A percentile compares a stretch with the other conserved stretches of the same genome.
Evolutionary conservation across 768 basidiomycete species (phyloP).

Genomic region (Kondoa subrosea): DNA sequence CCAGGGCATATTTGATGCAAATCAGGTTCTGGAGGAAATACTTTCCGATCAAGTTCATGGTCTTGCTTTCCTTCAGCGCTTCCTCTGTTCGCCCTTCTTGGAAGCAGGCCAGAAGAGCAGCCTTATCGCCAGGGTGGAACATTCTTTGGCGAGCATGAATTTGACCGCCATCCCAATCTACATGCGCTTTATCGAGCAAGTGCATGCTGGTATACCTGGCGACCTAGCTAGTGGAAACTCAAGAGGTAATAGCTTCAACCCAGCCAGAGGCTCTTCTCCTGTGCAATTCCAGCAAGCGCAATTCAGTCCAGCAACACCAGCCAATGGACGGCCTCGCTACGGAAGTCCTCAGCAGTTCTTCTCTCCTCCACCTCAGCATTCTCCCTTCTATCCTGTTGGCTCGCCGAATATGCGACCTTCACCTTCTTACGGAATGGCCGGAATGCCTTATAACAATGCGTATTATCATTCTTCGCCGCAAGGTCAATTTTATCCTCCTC

Average conservation of each 20-base stretch:
- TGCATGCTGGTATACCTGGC: not conserved
- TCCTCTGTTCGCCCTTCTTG: not conserved
- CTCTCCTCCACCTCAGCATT: not conserved
- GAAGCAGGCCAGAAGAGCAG: not conserved
- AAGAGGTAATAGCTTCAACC: not conserved
- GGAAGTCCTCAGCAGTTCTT: not conserved
- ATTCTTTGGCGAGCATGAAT: not conserved
- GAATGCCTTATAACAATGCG: no score
- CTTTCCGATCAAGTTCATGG: conserved; percentile 70
- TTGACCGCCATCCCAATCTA: not conserved
- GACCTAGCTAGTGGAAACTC: not conserved
- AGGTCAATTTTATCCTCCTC: no score
- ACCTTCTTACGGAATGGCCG: no score
- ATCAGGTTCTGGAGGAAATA: conserved; percentile 79
- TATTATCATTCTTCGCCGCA: no score
- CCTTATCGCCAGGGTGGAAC: not conserved
- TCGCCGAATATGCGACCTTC: no score
- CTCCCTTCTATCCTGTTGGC: no score
- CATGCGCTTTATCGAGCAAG: not conserved
- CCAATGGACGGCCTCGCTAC: not conserved
- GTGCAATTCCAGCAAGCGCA: not conserved
- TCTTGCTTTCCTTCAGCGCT: conserved; percentile 2
- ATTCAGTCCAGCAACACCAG: not conserved
- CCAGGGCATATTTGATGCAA: conserved; percentile 76
- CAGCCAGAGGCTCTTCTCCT: not conserved